These are phyloP conservation scores for Phytophthora citricola DNA, from an alignment of 352 stramenopile genomes.

Conservation along the genomic window DNA sequence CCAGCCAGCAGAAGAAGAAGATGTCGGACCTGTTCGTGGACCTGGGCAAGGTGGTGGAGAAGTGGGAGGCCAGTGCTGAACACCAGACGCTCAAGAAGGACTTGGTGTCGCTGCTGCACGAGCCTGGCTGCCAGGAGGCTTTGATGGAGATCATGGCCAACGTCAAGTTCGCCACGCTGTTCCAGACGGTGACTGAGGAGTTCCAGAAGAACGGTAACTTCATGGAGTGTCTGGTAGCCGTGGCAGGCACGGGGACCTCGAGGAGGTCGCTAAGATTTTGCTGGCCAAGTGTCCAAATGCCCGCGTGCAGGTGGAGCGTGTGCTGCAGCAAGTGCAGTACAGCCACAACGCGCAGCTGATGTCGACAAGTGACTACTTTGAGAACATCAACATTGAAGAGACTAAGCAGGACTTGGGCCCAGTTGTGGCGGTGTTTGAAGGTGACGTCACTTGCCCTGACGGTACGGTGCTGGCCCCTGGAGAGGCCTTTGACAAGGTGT, in stretches of 20 bases:
- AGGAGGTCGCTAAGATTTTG: slow-evolving; percentile 79
- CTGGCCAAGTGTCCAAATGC: slow-evolving; percentile 78
- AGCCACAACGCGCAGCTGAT: slow-evolving; percentile 75
- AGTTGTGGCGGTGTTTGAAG: slow-evolving; percentile 86
- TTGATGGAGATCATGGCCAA: slow-evolving; percentile 80
- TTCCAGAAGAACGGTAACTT: slow-evolving; percentile 69
- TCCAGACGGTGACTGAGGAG: slow-evolving; percentile 68
- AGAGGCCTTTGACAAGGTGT: slow-evolving; percentile 86
- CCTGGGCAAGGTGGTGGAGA: slow-evolving; percentile 77
- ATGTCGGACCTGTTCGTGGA: slow-evolving; percentile 79
- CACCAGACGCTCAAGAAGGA: slow-evolving; percentile 75
- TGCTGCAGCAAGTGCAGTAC: slow-evolving; percentile 75
- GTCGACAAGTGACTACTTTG: slow-evolving; percentile 77
- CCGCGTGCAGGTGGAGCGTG: slow-evolving; percentile 74
- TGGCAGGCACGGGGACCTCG: slow-evolving; percentile 58
- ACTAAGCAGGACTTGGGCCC: slow-evolving; percentile 73
- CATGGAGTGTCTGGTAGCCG: slow-evolving; percentile 57
- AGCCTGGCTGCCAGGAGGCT: slow-evolving; percentile 75
- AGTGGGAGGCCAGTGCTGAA: slow-evolving; percentile 66
- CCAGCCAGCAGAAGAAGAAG: slow-evolving; percentile 66
- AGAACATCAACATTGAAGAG: slow-evolving; percentile 72
- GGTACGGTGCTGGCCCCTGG: slow-evolving; percentile 76
- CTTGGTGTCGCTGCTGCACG: slow-evolving; percentile 74
- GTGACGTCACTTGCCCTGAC: slow-evolving; percentile 86
- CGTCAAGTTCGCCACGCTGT: slow-evolving; percentile 65